These are phyloP conservation scores for Blastomyces silverae DNA, from an alignment of 2,329 filamentous ascomycete species.

Conservation along the genomic window DNA sequence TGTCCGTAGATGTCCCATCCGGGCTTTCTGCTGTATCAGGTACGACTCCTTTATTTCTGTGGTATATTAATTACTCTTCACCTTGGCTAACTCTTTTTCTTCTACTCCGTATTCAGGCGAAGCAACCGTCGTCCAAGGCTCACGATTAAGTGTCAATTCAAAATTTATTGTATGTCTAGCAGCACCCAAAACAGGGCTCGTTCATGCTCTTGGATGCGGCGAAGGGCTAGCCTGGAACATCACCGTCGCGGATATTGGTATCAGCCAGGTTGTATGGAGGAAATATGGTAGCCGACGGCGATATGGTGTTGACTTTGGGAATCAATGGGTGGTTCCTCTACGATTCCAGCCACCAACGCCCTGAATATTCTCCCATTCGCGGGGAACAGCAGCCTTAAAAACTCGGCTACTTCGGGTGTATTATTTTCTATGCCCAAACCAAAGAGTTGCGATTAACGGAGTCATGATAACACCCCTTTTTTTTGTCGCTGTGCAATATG, in stretches of 20 bases:
- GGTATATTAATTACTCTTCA: neutral
- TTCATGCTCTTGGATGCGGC: slow-evolving; percentile 65
- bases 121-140: slow-evolving; percentile 59
- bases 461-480: neutral
- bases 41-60: slow-evolving; percentile 44
- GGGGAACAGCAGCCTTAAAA: neutral
- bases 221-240: slow-evolving; percentile 61
- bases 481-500: slow-evolving; percentile 1
- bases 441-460: neutral
- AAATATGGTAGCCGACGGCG: slow-evolving; percentile 74
- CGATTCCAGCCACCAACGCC: slow-evolving; percentile 34
- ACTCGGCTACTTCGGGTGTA: neutral
- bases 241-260: slow-evolving; percentile 78
- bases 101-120: slow-evolving; percentile 44
- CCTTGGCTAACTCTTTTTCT: neutral
- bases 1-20: slow-evolving; percentile 86
- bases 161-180: slow-evolving; percentile 80
- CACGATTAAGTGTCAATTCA: slow-evolving; percentile 70
- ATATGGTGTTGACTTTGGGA: slow-evolving; percentile 81
- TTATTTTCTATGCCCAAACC: neutral
- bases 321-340: slow-evolving; percentile 75
- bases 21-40: slow-evolving; percentile 77
- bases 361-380: slow-evolving; percentile 16
- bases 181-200: slow-evolving; percentile 74
- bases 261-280: slow-evolving; percentile 75